phyloP scores from a whole-genome alignment of 805 yeast species.

The Wickerhamomyces tratensis region DNA sequence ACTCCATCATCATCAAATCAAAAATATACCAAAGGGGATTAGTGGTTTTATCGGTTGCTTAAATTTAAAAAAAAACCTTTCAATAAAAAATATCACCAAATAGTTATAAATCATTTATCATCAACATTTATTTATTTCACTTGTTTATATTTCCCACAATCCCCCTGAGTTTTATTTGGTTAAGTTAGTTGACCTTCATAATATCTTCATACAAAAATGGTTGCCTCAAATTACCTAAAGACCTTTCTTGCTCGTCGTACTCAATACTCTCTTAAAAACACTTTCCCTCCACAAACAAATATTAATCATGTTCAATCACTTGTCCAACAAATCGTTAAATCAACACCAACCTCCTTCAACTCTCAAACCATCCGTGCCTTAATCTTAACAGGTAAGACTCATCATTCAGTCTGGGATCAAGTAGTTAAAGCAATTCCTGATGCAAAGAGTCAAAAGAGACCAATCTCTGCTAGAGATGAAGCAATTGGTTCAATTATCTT shows the following conservation, averaged over 20 bases:
- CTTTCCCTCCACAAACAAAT: constrained; percentile 31
- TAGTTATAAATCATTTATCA: too few relatives aligned
- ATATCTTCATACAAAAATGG: too few relatives aligned
- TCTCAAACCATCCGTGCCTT: constrained; percentile 40
- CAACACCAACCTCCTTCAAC: constrained; percentile 44
- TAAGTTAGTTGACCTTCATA: too few relatives aligned
- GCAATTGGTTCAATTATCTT: constrained; percentile 41
- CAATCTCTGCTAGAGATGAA: constrained; percentile 31
- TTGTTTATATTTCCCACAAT: too few relatives aligned
- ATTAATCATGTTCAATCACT: constrained; percentile 28
- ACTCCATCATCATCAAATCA: too few relatives aligned
- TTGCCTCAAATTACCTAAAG: constrained; percentile 16
- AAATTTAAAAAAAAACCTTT: too few relatives aligned
- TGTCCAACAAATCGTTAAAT: constrained; percentile 34
- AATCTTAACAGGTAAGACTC: constrained; percentile 34
- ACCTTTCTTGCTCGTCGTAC: constrained; percentile 35
- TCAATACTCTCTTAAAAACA: constrained; percentile 33
- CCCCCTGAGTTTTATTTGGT: too few relatives aligned
- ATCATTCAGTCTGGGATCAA: constrained; percentile 35
- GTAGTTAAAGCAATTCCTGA: constrained; percentile 28
- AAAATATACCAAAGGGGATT: too few relatives aligned
- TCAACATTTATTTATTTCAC: too few relatives aligned
- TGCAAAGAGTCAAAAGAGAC: constrained; percentile 30
- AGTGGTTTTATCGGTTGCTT: too few relatives aligned
- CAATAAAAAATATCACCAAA: too few relatives aligned